Evolutionary conservation across 257 asterid species (phyloP), one percentile per base, ranked within the genome.

Genomic region (Linderniella brevidens): DNA sequence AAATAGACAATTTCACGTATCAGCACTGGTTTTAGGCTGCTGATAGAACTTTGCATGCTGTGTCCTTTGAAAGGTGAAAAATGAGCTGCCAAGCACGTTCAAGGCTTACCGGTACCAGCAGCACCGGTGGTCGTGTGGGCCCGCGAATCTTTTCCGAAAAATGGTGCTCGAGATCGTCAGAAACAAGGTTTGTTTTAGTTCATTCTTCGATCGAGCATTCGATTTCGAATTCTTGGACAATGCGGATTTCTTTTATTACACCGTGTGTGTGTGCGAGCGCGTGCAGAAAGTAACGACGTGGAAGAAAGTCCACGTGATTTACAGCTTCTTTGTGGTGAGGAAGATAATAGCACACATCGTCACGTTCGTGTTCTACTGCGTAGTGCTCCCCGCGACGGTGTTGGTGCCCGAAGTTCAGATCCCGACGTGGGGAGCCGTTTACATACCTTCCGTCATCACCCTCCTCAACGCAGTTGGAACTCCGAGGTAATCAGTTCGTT

Each of bases 41-140:
- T 25, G 32, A 25, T 25, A 25, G 32, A 25, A 2, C 32, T 25
- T 25, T 6, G 32, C 32, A 3, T 25, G 32, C 32, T n/a, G n/a
- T n/a, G n/a, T n/a, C 3, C 32, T 38, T 50, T 10, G 36, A 8
- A 54, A 88, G 98, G 98, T 88, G 17, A 88, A 81, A 70, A 88
- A 88, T 37, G 98, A 88, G 58, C 54, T 88, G 60, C 98, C 98
- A 8, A 88, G 98, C 72, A 84, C 96, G 13, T 76, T 84, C 60
- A 84, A 85, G 83, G 94, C 98, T 5, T 88, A 72, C 37, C 69
- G 96, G 4, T 80, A 80, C 59, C 98, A 88, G 49, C 98, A 88
- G 48, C 98, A 84, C 50, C 92, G 98, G 16, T 88, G 98, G 98
- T 88, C 98, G 3, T 88, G 98, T 68, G 98, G 96, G 41, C 98